These are phyloP conservation scores for Aspergillus caelatus DNA, from an alignment of 2,329 filamentous ascomycete genomes.

Conservation along the genomic window DNA sequence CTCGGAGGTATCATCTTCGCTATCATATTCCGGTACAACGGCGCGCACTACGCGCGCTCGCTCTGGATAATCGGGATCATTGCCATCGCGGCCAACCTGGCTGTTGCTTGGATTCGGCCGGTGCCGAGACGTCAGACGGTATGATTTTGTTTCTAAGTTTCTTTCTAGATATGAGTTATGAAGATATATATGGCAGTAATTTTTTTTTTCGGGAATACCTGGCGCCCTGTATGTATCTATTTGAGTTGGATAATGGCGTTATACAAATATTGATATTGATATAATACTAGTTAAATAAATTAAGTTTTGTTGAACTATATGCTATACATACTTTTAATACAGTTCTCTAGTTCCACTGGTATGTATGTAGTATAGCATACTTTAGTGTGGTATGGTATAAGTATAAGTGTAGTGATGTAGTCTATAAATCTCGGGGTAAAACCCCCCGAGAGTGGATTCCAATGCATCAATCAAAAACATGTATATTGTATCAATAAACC, in stretches of 20 bases:
- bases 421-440: slow-evolving; percentile 23
- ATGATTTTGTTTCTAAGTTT: background rate
- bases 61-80: slow-evolving; percentile 85
- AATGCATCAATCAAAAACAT: background rate
- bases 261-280: too few relatives aligned
- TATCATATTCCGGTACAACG: slow-evolving; percentile 77
- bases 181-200: background rate
- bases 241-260: too few relatives aligned
- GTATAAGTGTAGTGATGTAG: too few relatives aligned
- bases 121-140: slow-evolving; percentile 56
- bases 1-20: slow-evolving; percentile 84
- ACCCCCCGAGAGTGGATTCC: slow-evolving; percentile 25
- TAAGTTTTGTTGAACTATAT: too few relatives aligned
- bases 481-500: background rate
- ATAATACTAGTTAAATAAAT: too few relatives aligned
- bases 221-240: too few relatives aligned
- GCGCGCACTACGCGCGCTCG: slow-evolving; percentile 66
- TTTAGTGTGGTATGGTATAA: too few relatives aligned
- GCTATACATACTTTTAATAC: too few relatives aligned
- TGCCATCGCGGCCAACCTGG: slow-evolving; percentile 69
- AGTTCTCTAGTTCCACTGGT: too few relatives aligned
- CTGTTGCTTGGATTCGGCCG: slow-evolving; percentile 65
- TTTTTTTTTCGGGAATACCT: background rate
- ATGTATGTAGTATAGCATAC: too few relatives aligned
- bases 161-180: background rate